These are phyloP conservation scores for Trichoderma gamsii DNA, from an alignment of 495 filamentous ascomycete species.

Conservation along the genomic window DNA sequence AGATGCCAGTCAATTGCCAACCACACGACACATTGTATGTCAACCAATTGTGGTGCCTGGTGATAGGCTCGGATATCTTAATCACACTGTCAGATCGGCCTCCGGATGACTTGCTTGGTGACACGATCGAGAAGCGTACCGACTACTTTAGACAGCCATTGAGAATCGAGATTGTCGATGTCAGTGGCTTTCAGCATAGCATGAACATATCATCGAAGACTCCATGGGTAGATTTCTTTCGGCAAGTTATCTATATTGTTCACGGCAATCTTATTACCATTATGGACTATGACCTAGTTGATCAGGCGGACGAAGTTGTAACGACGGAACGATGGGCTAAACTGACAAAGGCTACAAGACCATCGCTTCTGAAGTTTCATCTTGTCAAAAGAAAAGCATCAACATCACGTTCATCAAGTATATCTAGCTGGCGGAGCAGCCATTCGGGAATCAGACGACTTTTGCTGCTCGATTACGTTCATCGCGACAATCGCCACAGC, in stretches of 20 bases:
- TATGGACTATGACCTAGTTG: background rate
- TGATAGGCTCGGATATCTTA: slow-evolving; percentile 13
- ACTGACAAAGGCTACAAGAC: background rate
- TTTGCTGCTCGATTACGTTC: background rate
- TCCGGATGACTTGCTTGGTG: background rate
- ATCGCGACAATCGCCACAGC: background rate
- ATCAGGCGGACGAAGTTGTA: background rate
- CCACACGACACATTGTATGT: background rate
- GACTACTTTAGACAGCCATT: background rate
- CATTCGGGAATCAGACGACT: background rate
- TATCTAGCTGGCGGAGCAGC: background rate
- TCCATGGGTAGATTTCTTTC: background rate
- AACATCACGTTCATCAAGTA: background rate
- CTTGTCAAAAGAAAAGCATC: background rate
- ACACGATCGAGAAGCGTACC: background rate
- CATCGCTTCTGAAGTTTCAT: background rate
- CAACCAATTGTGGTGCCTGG: slow-evolving; percentile 8
- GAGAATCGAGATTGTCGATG: background rate
- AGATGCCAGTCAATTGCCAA: background rate
- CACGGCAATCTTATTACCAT: background rate
- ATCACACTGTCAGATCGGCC: background rate
- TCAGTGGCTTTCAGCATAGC: background rate
- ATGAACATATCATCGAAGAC: slow-evolving; percentile 3
- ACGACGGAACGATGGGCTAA: background rate
- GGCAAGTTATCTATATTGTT: background rate